Percentiles rank a stretch among this genome's conserved stretches.
Conservation (phyloP, 2,329 filamentous ascomycete genomes). For the Cercospora sp. region DNA sequence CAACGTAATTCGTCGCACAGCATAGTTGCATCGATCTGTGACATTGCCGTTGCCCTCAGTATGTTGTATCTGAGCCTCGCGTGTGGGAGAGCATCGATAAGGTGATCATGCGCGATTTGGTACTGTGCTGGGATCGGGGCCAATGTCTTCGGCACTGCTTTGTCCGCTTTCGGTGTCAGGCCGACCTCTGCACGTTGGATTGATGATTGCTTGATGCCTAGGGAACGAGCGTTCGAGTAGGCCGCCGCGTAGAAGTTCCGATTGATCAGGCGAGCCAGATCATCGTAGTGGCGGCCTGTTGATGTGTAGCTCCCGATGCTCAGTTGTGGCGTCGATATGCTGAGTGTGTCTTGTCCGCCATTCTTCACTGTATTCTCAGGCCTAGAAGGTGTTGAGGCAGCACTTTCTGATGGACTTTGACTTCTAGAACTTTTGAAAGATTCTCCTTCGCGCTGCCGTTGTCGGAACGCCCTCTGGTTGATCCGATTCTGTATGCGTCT, state of each 20-base stretch:
- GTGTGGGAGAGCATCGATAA: constrained; percentile 37
- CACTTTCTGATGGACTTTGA: constrained; percentile 20
- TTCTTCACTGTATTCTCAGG: constrained; percentile 4
- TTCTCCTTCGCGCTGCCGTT: constrained; percentile 35
- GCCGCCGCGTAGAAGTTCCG: constrained; percentile 35
- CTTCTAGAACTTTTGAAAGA: constrained; percentile 30
- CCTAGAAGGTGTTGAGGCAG: constrained; percentile 11
- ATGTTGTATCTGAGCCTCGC: constrained; percentile 35
- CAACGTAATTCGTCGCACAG: constrained; percentile 30
- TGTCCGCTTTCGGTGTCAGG: constrained; percentile 23
- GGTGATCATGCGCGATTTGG: constrained; percentile 34
- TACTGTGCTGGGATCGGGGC: constrained; percentile 33
- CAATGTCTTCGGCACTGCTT: constrained; percentile 27
- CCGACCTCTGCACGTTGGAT: constrained; percentile 25
- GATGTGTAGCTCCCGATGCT: background rate
- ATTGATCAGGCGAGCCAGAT: constrained; percentile 37
- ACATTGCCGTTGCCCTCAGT: constrained; percentile 30
- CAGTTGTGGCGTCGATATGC: background rate
- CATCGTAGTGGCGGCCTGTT: constrained; percentile 29
- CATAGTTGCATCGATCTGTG: constrained; percentile 30
- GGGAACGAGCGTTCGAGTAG: constrained; percentile 29
- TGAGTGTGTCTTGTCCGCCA: background rate
- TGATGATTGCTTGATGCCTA: constrained; percentile 27
- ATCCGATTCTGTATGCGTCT: constrained; percentile 38
- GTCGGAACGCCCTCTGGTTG: constrained; percentile 38